phyloP scores from a whole-genome alignment of 2,329 filamentous ascomycete species.

The Diaporthe helianthi region DNA sequence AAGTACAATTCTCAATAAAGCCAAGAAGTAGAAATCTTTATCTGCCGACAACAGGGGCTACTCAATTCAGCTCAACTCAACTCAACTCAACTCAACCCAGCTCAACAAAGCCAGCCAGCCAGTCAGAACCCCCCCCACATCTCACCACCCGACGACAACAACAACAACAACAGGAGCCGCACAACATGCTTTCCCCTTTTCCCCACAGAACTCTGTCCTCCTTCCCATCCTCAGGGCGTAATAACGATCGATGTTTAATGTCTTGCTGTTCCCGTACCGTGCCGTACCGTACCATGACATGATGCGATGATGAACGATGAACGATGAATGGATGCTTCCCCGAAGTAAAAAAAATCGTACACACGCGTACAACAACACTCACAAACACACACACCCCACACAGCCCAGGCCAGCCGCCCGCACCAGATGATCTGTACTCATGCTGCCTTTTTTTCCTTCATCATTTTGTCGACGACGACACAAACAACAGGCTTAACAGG shows the following conservation, averaged over 20 bases:
- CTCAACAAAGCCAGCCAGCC: neutral
- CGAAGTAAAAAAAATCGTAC: neutral
- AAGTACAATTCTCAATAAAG: constrained; percentile 29
- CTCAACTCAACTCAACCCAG: no score
- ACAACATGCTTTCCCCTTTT: neutral
- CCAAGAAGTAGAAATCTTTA: constrained; percentile 25
- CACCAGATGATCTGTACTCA: no score
- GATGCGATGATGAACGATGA: constrained; percentile 16
- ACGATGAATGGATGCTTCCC: constrained; percentile 1
- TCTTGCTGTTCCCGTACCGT: neutral
- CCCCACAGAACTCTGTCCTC: neutral
- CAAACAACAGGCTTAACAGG: no score
- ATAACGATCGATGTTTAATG: constrained; percentile 11
- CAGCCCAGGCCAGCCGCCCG: no score
- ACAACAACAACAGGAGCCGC: neutral
- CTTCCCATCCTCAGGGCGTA: neutral
- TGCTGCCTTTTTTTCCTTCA: no score
- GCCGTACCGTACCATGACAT: neutral
- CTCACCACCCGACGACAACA: neutral
- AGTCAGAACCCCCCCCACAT: no score
- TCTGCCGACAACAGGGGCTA: neutral
- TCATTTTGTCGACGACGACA: no score
- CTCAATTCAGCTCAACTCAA: neutral
- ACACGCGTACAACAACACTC: no score
- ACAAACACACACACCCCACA: neutral